A percentile compares a stretch with the other conserved stretches of the same genome.
Conservation (phyloP, 164 flowering plant species). For the Litsea cubeba region DNA sequence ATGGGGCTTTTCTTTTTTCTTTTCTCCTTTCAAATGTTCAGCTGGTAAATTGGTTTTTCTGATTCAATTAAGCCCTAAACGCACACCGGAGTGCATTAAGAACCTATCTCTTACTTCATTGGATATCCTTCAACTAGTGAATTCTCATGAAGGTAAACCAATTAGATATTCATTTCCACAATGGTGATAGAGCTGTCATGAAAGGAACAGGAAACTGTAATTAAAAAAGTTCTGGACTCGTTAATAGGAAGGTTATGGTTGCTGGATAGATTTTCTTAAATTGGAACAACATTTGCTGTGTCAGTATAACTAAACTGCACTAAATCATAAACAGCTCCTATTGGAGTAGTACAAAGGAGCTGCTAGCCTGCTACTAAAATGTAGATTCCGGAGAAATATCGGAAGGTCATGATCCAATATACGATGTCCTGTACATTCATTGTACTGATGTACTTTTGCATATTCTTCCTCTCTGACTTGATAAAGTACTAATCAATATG, state of each 20-base stretch:
- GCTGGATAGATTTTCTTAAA: not conserved
- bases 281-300: not conserved
- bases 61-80: not conserved
- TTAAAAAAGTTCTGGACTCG: not conserved
- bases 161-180: not conserved
- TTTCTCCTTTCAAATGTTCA: not conserved
- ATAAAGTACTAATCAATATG: not conserved
- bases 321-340: not conserved
- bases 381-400: not conserved
- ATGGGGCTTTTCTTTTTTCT: not conserved
- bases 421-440: not conserved
- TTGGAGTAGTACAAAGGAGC: not conserved
- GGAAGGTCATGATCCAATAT: slow-evolving; percentile 1
- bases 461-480: not conserved
- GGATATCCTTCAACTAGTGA: not conserved
- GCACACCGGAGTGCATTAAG: not conserved
- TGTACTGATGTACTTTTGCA: not conserved
- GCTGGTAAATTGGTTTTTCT: not conserved
- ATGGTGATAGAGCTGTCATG: not conserved
- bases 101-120: not conserved
- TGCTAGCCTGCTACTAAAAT: too few species aligned
- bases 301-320: not conserved
- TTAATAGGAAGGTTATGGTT: not conserved
- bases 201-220: not conserved
- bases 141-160: not conserved